These are phyloP conservation scores for Arabidopsis suecica DNA, from an alignment of 345 rosid species.

Conservation along the genomic window DNA sequence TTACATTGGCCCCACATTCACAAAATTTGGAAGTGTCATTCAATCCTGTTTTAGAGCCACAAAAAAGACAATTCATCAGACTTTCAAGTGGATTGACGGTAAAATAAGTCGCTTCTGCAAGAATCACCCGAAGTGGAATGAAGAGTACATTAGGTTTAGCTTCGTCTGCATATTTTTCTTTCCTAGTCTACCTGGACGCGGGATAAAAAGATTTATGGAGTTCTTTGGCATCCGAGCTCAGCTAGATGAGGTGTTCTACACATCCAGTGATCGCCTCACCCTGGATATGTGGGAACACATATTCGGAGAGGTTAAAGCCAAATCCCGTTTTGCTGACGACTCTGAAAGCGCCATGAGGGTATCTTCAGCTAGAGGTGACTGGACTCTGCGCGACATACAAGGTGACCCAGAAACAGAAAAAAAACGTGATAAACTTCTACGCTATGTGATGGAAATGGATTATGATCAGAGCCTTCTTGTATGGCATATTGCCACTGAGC, in stretches of 20 bases:
- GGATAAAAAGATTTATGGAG: conserved; percentile 10
- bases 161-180: conserved; percentile 10
- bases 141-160: not conserved
- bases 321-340: conserved; percentile 51
- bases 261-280: conserved; percentile 52
- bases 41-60: not conserved
- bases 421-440: conserved; percentile 37
- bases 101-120: not conserved
- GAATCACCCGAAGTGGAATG: not conserved
- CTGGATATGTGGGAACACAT: conserved; percentile 59
- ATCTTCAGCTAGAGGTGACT: conserved; percentile 61
- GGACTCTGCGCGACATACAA: conserved; percentile 49
- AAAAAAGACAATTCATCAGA: not conserved
- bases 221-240: conserved; percentile 47
- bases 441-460: conserved; percentile 46
- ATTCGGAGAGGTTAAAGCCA: conserved; percentile 46
- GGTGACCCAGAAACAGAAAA: conserved; percentile 2
- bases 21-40: not conserved
- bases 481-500: conserved; percentile 73
- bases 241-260: conserved; percentile 44
- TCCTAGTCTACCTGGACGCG: not conserved
- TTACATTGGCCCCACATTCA: not conserved
- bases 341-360: conserved; percentile 54
- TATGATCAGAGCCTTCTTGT: conserved; percentile 55
- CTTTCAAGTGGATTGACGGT: conserved; percentile 2